These are phyloP conservation scores for Tephrocybe sp. DNA, from an alignment of 768 basidiomycete species.

Conservation along the genomic window DNA sequence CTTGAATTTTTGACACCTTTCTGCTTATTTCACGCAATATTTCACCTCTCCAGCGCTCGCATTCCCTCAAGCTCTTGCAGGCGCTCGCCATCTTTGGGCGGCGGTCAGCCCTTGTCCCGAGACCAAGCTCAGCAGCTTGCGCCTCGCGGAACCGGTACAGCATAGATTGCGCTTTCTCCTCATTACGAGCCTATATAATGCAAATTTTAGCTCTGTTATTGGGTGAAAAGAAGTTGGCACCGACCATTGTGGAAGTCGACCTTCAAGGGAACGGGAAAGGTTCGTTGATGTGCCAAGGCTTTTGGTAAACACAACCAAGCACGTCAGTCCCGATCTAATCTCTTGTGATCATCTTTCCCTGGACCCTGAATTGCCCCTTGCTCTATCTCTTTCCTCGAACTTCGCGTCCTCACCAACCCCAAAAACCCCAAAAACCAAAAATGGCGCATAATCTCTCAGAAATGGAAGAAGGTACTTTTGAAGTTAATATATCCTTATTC, in stretches of 20 bases:
- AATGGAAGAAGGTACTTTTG: slow-evolving; percentile 35
- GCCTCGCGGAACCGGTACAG: slow-evolving; percentile 90
- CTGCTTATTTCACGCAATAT: slow-evolving; percentile 91
- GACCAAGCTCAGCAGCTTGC: slow-evolving; percentile 92
- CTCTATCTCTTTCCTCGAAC: background rate
- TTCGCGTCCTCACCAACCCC: background rate
- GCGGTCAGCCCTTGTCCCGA: slow-evolving; percentile 81
- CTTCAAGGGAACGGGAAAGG: slow-evolving; percentile 1
- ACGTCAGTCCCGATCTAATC: slow-evolving; percentile 4
- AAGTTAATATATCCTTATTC: background rate
- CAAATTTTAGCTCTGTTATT: background rate
- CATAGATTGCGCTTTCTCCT: slow-evolving; percentile 64
- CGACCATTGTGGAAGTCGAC: slow-evolving; percentile 17
- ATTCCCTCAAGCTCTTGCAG: slow-evolving; percentile 90
- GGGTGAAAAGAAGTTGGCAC: background rate
- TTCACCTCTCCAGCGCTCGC: slow-evolving; percentile 95
- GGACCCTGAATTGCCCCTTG: no score
- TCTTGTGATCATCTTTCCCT: background rate
- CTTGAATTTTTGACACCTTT: slow-evolving; percentile 98
- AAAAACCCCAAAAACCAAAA: background rate
- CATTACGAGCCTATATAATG: slow-evolving; percentile 81
- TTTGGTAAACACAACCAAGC: slow-evolving; percentile 21
- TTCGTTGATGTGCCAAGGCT: slow-evolving; percentile 9
- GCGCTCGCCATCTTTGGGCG: slow-evolving; percentile 90
- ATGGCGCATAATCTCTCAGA: slow-evolving; percentile 29